Evolutionary conservation across 352 stramenopile genomes (phyloP), one percentile per base, ranked within the genome.

Genomic region (Vaucheria bursata): DNA sequence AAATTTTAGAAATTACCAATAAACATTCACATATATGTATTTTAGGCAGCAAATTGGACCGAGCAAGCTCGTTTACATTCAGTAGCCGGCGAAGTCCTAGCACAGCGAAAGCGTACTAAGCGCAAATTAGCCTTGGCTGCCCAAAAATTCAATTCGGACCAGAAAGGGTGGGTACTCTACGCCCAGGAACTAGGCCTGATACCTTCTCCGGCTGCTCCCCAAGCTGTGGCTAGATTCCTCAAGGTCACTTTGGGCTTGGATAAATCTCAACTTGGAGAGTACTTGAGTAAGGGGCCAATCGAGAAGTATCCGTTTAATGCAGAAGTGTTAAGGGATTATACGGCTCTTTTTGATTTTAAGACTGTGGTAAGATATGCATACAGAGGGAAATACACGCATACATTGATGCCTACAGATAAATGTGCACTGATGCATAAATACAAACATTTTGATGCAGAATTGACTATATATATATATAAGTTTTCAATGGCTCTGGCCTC

Each of bases 291-390:
- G 78, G 94, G 93, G 12, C 93, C 94, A 0, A 86, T 89, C 12
- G 91, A 97, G 32, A 96, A 97, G 79, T 97, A 97, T 77, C 92
- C 94, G 25, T 99, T 99, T 85, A 91, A 98, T 79, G 87, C 90
- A 18, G 86, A 85, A 85, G 92, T 96, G 7, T 39, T 81, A 71
- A 8, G 83, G 25, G 85, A 82, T 8, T 95, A 93, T 83, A 79
- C 87, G 12, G 52, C 81, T 31, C 93, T 96, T 80, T 97, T 99
- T 75, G 89, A 98, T 78, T 99, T 99, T 84, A 75, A 73, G 37
- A 40, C 78, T 25, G 79, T 33, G 5, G 6, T 5, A 33, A 70
- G 59, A 5, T 29, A 29, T 33, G 59, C 59, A 12, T n/a, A n/a
- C n/a, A n/a, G n/a, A n/a, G n/a, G n/a, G n/a, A n/a, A n/a, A n/a